phyloP scores from a whole-genome alignment of 352 stramenopile genomes.

The Phytophthora cajani region DNA sequence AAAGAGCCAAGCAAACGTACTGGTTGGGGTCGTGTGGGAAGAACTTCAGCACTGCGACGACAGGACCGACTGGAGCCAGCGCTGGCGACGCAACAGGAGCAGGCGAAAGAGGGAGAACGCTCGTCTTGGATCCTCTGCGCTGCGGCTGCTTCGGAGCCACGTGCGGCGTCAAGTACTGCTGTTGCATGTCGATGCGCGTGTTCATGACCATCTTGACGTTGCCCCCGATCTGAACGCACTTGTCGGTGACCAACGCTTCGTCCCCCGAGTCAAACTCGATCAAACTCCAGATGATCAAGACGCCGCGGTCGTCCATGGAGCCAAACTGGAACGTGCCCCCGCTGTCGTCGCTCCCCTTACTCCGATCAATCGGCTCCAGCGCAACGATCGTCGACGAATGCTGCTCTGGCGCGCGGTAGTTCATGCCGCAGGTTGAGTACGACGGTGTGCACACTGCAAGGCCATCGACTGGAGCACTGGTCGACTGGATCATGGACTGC shows the following conservation, averaged over 20 bases:
- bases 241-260: slow-evolving; percentile 54
- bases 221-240: slow-evolving; percentile 70
- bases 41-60: slow-evolving; percentile 55
- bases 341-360: slow-evolving; percentile 5
- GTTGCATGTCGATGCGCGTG: slow-evolving; percentile 63
- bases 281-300: slow-evolving; percentile 78
- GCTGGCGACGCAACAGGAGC: slow-evolving; percentile 1
- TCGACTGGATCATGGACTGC: slow-evolving; percentile 28
- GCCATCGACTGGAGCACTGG: slow-evolving; percentile 24
- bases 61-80: slow-evolving; percentile 42
- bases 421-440: slow-evolving; percentile 66
- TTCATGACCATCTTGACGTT: slow-evolving; percentile 76
- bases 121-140: slow-evolving; percentile 15
- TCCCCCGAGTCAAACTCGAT: slow-evolving; percentile 57
- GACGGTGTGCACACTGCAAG: slow-evolving; percentile 50
- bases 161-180: slow-evolving; percentile 41
- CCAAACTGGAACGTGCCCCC: slow-evolving; percentile 68
- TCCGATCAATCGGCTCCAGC: slow-evolving; percentile 45
- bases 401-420: slow-evolving; percentile 47
- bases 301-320: slow-evolving; percentile 72
- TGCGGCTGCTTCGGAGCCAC: slow-evolving; percentile 10
- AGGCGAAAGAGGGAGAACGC: slow-evolving; percentile 18
- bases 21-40: slow-evolving; percentile 66
- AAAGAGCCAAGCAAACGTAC: slow-evolving; percentile 26
- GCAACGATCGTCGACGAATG: slow-evolving; percentile 58